phyloP scores from a whole-genome alignment of 2,329 filamentous ascomycete species.

The Blastomyces gilchristii region DNA sequence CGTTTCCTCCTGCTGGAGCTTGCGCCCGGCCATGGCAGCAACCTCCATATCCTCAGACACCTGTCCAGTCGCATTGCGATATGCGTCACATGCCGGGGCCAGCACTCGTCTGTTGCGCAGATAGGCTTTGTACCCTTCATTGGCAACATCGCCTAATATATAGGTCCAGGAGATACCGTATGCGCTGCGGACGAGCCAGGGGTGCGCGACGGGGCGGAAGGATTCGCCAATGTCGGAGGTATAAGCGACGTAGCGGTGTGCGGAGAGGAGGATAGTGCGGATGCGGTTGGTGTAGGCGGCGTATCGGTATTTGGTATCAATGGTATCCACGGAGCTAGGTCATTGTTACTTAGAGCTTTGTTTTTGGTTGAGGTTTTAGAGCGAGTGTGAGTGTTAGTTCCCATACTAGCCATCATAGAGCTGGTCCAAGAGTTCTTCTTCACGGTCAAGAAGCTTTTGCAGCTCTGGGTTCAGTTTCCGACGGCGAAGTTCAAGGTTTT shows the following conservation, averaged over 20 bases:
- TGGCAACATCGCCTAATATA: slow-evolving; percentile 74
- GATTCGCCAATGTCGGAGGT: slow-evolving; percentile 94
- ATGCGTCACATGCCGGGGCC: slow-evolving; percentile 52
- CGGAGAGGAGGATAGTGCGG: slow-evolving; percentile 76
- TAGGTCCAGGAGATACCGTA: slow-evolving; percentile 93
- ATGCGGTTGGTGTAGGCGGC: slow-evolving; percentile 81
- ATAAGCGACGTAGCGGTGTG: slow-evolving; percentile 94
- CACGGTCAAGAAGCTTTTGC: slow-evolving; percentile 46
- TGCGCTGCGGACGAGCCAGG: slow-evolving; percentile 65
- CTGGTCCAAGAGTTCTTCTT: slow-evolving; percentile 68
- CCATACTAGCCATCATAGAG: slow-evolving; percentile 68
- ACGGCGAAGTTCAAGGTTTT: background rate
- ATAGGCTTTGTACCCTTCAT: slow-evolving; percentile 95
- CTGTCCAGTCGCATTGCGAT: slow-evolving; percentile 25
- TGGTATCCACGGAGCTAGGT: slow-evolving; percentile 61
- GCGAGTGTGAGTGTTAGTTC: background rate
- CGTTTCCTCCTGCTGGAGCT: slow-evolving; percentile 2
- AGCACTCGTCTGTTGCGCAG: slow-evolving; percentile 68
- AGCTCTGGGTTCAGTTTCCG: slow-evolving; percentile 43
- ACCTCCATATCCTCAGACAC: slow-evolving; percentile 7
- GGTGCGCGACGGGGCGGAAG: slow-evolving; percentile 86
- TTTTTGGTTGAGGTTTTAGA: background rate
- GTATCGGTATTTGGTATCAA: slow-evolving; percentile 77
- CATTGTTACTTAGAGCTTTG: slow-evolving; percentile 5
- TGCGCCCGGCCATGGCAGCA: slow-evolving; percentile 8